Base-by-base conservation (phyloP, 2,329 filamentous ascomycete genomes). In the Colletotrichum lini region DNA sequence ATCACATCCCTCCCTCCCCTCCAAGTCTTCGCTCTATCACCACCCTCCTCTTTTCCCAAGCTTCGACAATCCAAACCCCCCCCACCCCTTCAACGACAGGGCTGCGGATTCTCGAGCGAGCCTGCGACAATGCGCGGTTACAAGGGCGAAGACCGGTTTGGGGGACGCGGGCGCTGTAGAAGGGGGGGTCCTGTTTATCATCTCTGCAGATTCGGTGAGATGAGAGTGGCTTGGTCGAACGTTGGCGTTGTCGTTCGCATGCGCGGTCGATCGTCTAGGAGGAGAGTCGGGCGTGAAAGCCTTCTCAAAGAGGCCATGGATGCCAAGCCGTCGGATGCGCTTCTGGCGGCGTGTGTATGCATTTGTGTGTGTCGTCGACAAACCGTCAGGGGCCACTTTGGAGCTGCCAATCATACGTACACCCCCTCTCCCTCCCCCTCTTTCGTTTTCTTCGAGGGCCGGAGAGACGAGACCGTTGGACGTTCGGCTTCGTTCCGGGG, bases 281-380 rank as follows among this genome's bases (percentile, higher is more conserved):
- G 30, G 30, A 35, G 30, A 10, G 42, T 18, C 16, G 15, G 4
- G 56, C 56, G 42, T 61, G 42, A 49, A 61, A 45, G 56, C 42
- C 4, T 70, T 61, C 63, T 61, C 56, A 35, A 70, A 70, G 30
- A 35, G 50, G 57, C 61, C 56, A 15, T 18, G 26, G 26, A 26
- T 26, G 26, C 26, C 26, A 26, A 26, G 63, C 16, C 53, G 26
- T 50, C 16, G 16, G 23, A 30, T 10, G 30, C 21, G 35, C 35
- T 53, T 21, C 21, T 42, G 35, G 15, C 35, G 26, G 60, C 30
- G 47, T 10, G 15, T 38, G 21, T 16, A 10, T 9, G 30, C 9
- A 8, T 30, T 1, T 42, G 35, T 42, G 47, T 6, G 15, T 38
- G 21, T 21, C 35, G 7, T 53, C 47, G 21, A 26, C 60, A 12